Evolutionary conservation across 2,329 filamentous ascomycete species (phyloP).

Genomic region (Xylariaceae sp.): DNA sequence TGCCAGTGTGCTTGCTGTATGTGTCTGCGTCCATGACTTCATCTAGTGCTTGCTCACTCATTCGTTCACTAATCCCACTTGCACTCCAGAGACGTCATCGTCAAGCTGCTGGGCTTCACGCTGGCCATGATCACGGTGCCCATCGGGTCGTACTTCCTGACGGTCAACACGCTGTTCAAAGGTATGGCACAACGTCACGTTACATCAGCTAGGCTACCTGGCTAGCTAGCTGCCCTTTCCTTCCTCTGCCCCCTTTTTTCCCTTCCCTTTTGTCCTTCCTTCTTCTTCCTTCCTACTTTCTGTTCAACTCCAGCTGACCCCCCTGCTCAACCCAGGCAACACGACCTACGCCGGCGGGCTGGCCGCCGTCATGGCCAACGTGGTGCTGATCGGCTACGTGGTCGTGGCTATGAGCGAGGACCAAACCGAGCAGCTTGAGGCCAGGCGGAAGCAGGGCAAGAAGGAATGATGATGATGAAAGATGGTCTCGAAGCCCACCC

Average conservation of each 20-base stretch:
- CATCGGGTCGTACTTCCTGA: conserved; percentile 81
- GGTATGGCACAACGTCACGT: too few species aligned
- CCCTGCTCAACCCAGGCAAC: conserved; percentile 55
- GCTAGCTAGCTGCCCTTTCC: conserved; percentile 1
- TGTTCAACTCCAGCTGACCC: conserved; percentile 1
- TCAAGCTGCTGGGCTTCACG: conserved; percentile 85
- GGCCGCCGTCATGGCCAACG: conserved; percentile 84
- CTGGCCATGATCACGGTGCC: conserved; percentile 84
- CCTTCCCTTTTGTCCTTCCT: background rate
- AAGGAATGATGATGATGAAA: too few species aligned
- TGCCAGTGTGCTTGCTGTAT: too few species aligned
- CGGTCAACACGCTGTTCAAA: conserved; percentile 66
- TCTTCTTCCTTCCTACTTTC: background rate
- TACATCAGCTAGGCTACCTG: too few species aligned
- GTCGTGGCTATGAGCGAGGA: conserved; percentile 90
- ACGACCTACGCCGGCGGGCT: conserved; percentile 77
- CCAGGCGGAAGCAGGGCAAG: conserved; percentile 34
- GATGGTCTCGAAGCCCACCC: too few species aligned
- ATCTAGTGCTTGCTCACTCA: too few species aligned
- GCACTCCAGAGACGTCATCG: conserved; percentile 71
- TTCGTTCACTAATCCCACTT: too few species aligned
- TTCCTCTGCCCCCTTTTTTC: background rate
- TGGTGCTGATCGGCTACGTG: conserved; percentile 84
- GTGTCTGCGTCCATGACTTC: too few species aligned
- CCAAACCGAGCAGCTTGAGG: conserved; percentile 40